These are phyloP conservation scores for Termitomyces sp. DNA, from an alignment of 768 basidiomycete species.

Conservation along the genomic window DNA sequence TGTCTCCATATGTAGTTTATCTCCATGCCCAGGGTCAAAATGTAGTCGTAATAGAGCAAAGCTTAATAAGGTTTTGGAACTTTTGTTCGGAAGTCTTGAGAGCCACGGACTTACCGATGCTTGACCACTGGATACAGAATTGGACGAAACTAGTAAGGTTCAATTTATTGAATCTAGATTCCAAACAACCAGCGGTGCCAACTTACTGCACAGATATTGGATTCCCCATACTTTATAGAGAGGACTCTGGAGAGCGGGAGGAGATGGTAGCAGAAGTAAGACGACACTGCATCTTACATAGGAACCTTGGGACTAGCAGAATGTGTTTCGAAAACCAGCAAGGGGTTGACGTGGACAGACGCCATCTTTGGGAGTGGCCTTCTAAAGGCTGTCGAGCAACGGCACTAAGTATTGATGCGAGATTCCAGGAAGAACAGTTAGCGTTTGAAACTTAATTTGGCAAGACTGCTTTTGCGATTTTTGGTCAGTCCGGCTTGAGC, in stretches of 20 bases:
- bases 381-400: neutral
- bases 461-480: neutral
- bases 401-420: neutral
- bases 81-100: neutral
- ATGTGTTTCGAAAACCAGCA: neutral
- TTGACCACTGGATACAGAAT: slow-evolving; percentile 15
- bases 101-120: slow-evolving; percentile 5
- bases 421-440: neutral
- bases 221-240: neutral
- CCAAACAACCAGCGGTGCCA: too few species aligned
- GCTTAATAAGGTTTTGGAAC: slow-evolving; percentile 1
- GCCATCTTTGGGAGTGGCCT: neutral
- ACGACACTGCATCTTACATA: neutral
- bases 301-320: too few species aligned
- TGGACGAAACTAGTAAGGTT: slow-evolving; percentile 4
- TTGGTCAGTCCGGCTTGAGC: neutral
- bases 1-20: slow-evolving; percentile 21
- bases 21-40: slow-evolving; percentile 21
- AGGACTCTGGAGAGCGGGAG: neutral
- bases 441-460: neutral
- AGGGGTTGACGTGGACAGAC: neutral
- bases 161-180: neutral
- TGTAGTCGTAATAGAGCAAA: slow-evolving; percentile 23
- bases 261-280: neutral
- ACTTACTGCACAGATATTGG: neutral